A percentile compares a stretch with the other conserved stretches of the same genome.
Conservation (phyloP, 2,329 filamentous ascomycete genomes). For the Coniella lustricola region DNA sequence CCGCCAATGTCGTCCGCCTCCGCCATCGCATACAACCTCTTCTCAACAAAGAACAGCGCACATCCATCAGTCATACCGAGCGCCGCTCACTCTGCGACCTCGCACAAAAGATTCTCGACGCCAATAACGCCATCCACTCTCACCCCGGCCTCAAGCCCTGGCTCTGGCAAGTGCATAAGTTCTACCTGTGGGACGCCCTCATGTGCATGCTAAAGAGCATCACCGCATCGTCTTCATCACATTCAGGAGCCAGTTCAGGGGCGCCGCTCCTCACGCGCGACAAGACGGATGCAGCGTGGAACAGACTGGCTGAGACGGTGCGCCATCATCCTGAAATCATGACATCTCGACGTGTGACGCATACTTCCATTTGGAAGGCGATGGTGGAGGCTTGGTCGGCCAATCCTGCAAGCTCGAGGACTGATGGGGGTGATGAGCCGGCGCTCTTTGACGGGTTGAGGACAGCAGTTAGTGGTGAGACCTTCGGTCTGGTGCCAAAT, state of each 20-base stretch:
- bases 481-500: neutral
- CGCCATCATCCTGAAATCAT: constrained; percentile 25
- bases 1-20: constrained; percentile 22
- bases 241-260: constrained; percentile 14
- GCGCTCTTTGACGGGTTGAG: constrained; percentile 21
- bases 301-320: constrained; percentile 22
- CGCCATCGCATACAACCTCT: constrained; percentile 18
- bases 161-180: constrained; percentile 26
- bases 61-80: constrained; percentile 19
- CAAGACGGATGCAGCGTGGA: constrained; percentile 21
- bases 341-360: constrained; percentile 22
- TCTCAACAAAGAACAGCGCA: constrained; percentile 17
- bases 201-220: constrained; percentile 25
- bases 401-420: constrained; percentile 7
- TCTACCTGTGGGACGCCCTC: constrained; percentile 28
- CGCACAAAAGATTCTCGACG: constrained; percentile 31
- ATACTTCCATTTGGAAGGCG: constrained; percentile 24
- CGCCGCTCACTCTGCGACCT: constrained; percentile 23
- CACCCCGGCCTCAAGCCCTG: constrained; percentile 21
- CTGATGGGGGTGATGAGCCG: constrained; percentile 14
- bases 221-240: no score
- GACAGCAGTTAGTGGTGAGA: neutral
- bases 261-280: constrained; percentile 14
- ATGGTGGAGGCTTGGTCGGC: constrained; percentile 28
- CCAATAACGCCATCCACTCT: constrained; percentile 25